Base-by-base conservation (phyloP, 306 rosid genomes). In the Lupinus albus region DNA sequence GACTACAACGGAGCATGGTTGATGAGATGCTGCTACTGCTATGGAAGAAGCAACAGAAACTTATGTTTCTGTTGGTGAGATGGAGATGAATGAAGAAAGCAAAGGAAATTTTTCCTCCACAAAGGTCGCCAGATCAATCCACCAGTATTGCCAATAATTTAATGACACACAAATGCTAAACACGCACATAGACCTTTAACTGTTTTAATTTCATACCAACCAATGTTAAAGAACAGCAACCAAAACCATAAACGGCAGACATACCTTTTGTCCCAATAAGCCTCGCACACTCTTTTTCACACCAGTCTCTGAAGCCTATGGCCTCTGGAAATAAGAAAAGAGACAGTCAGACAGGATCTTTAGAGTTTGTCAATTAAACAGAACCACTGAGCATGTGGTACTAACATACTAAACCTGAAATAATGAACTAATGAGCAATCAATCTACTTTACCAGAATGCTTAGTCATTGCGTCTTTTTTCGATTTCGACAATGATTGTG, bases 201-300 rank as follows among this genome's bases (percentile, higher is more conserved):
- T 15, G 35, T 38, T 38, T 18, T 32, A 13, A 50, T 16, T n/a
- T 55, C 64, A 63, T 66, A 64, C 44, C 39, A 35, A 42, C 36
- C 41, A 48, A 49, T 0, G 6, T 32, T 49, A 61, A n/a, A 42
- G 14, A 61, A 11, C 21, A 3, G 13, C n/a, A 71, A 56, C 25
- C 14, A 3, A 64, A 64, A 30, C 28, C 32, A 50, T 13, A 60
- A 62, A 53, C 14, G 61, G 41, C 36, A 15, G 17, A 35, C 51
- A 16, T 83, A 92, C 98, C 98, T 77, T 77, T 87, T 4, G 91
- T 70, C 58, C 98, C 98, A 75, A 92, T 74, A 46, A 92, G 91
- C 86, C 89, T 83, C 28, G 51, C 76, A 5, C 91, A 89, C 77
- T 92, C 98, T 56, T 66, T 87, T 82, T 87, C 88, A 67, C 98